These are phyloP conservation scores for Aphanomyces cochlioides DNA, from an alignment of 352 stramenopile genomes.

Conservation along the genomic window DNA sequence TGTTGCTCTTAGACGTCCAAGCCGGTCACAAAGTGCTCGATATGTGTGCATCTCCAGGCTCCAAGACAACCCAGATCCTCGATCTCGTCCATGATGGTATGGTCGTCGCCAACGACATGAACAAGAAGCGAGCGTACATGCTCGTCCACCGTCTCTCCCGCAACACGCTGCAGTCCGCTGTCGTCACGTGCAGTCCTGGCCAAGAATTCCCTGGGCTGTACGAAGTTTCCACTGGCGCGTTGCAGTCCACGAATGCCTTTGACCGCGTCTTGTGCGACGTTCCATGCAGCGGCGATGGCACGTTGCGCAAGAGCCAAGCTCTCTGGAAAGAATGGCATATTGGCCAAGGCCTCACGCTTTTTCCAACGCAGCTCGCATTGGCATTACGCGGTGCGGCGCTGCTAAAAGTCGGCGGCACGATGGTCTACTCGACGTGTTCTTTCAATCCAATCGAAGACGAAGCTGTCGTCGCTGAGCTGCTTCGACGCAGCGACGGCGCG, in stretches of 20 bases:
- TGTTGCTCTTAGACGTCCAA: constrained; percentile 94
- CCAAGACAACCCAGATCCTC: constrained; percentile 98
- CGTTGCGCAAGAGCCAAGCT: constrained; percentile 95
- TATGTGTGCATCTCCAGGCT: constrained; percentile 96
- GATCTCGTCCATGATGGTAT: constrained; percentile 82
- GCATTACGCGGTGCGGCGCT: constrained; percentile 87
- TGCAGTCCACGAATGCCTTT: constrained; percentile 87
- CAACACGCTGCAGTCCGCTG: constrained; percentile 74
- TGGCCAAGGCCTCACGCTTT: constrained; percentile 85
- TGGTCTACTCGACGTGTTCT: constrained; percentile 97
- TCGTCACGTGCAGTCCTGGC: constrained; percentile 92
- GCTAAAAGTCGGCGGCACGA: constrained; percentile 84
- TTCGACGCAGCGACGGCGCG: constrained; percentile 81
- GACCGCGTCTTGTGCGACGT: constrained; percentile 98
- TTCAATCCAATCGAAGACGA: constrained; percentile 99
- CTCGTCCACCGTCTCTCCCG: constrained; percentile 91
- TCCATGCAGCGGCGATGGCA: constrained; percentile 97
- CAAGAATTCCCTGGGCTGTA: constrained; percentile 92
- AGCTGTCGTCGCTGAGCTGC: constrained; percentile 93
- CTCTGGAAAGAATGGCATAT: constrained; percentile 95
- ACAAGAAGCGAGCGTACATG: constrained; percentile 97
- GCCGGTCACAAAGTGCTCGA: constrained; percentile 76
- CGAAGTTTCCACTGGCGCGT: constrained; percentile 29
- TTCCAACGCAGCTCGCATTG: constrained; percentile 92
- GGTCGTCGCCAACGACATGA: constrained; percentile 95